Conservation (phyloP, 2,329 filamentous ascomycete species). For the Phialophora expanda region DNA sequence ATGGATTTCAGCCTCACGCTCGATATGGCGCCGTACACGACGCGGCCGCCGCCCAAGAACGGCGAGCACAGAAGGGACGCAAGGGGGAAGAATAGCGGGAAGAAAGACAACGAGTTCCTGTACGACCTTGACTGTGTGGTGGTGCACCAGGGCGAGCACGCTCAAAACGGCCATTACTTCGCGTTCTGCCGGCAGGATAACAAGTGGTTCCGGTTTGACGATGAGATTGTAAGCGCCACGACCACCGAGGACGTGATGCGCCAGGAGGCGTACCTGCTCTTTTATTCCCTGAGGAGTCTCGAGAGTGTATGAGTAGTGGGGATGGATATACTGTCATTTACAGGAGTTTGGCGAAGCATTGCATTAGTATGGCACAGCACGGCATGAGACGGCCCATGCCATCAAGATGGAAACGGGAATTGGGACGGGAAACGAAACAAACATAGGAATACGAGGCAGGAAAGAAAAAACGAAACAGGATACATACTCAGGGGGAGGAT, state of each 20-base stretch:
- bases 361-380: not conserved
- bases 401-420: not conserved
- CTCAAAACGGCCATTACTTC: constrained; percentile 90
- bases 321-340: not conserved
- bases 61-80: constrained; percentile 35
- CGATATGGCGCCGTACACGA: constrained; percentile 90
- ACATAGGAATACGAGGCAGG: not conserved
- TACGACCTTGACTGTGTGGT: constrained; percentile 91
- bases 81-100: constrained; percentile 16
- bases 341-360: not conserved
- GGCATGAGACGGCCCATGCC: not conserved
- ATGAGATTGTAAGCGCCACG: constrained; percentile 86
- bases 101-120: constrained; percentile 63
- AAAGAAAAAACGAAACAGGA: not conserved
- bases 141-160: constrained; percentile 74
- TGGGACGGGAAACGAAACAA: not conserved
- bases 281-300: constrained; percentile 64
- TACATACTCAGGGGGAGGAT: not conserved
- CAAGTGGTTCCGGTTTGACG: constrained; percentile 94
- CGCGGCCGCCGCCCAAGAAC: constrained; percentile 55
- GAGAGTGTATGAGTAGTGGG: constrained; percentile 22
- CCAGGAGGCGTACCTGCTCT: constrained; percentile 87
- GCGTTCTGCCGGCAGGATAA: constrained; percentile 71
- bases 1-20: constrained; percentile 85
- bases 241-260: constrained; percentile 82